phyloP scores from a whole-genome alignment of 2,329 filamentous ascomycete species.

The Trichoderma sp. region DNA sequence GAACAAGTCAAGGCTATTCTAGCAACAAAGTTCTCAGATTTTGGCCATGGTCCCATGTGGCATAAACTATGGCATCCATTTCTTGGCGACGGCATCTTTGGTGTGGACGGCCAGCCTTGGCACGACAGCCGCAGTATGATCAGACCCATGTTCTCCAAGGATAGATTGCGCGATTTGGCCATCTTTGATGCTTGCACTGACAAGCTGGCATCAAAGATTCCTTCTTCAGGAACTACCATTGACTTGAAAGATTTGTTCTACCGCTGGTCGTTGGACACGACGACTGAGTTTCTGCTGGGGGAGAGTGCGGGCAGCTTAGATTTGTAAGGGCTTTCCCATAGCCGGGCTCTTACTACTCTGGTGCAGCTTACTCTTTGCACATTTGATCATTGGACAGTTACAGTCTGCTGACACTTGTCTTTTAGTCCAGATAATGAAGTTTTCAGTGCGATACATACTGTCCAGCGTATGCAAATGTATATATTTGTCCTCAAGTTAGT shows the following conservation, averaged over 20 bases:
- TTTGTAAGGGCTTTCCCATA: conserved; percentile 37
- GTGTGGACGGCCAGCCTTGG: conserved; percentile 57
- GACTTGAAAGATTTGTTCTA: conserved; percentile 68
- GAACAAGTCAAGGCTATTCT: conserved; percentile 62
- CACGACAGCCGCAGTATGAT: conserved; percentile 57
- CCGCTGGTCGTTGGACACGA: conserved; percentile 66
- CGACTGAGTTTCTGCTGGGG: conserved; percentile 71
- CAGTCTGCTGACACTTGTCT: background rate
- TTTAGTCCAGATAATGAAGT: conserved; percentile 61
- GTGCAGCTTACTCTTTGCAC: background rate
- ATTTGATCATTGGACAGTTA: background rate
- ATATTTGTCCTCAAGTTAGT: conserved; percentile 54
- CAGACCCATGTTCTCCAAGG: conserved; percentile 56
- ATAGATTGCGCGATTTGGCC: conserved; percentile 53
- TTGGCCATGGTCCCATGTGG: conserved; percentile 51
- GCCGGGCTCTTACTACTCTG: too few species aligned
- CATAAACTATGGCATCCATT: conserved; percentile 50
- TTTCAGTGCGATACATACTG: conserved; percentile 69
- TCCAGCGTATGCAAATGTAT: conserved; percentile 68
- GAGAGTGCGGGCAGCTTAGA: conserved; percentile 54
- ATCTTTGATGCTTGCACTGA: conserved; percentile 65
- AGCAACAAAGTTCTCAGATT: conserved; percentile 60
- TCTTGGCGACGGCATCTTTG: conserved; percentile 61
- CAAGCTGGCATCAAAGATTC: conserved; percentile 62
- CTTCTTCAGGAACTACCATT: conserved; percentile 56